Percentiles rank a stretch among this genome's conserved stretches.
Conservation (phyloP, 1,284 basidiomycete species). For the Apiotrichum sp. region DNA sequence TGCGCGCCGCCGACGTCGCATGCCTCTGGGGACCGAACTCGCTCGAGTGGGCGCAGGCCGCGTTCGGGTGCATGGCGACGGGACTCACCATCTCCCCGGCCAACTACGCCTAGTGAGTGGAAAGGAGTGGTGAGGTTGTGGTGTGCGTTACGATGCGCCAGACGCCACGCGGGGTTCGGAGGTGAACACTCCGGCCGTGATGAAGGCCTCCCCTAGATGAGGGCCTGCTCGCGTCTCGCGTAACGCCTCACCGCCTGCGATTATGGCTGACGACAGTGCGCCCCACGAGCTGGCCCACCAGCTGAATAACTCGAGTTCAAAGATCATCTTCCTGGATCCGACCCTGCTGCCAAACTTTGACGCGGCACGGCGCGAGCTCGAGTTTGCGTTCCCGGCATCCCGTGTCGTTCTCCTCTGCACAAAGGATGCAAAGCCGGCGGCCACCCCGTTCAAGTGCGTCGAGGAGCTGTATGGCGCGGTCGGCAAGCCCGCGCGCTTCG, state of each 20-base stretch:
- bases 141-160: too few relatives aligned
- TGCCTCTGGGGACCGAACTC: slow-evolving; percentile 51
- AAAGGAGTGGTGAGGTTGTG: too few relatives aligned
- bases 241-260: neutral
- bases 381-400: slow-evolving; percentile 5
- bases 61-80: slow-evolving; percentile 52
- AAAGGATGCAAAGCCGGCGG: neutral
- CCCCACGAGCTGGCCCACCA: slow-evolving; percentile 44
- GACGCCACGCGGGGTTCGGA: too few relatives aligned
- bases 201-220: too few relatives aligned
- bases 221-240: too few relatives aligned
- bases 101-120: slow-evolving; percentile 40
- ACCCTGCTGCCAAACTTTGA: slow-evolving; percentile 48
- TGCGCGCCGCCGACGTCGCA: slow-evolving; percentile 32
- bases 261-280: slow-evolving; percentile 19
- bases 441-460: slow-evolving; percentile 7
- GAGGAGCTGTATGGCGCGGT: slow-evolving; percentile 8
- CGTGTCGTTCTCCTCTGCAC: slow-evolving; percentile 14
- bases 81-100: slow-evolving; percentile 34
- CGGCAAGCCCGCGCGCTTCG: slow-evolving; percentile 5
- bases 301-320: slow-evolving; percentile 53
- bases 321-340: slow-evolving; percentile 55
- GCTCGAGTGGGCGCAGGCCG: slow-evolving; percentile 58
- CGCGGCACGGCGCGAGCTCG: slow-evolving; percentile 13
- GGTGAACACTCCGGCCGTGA: too few relatives aligned